Base-by-base conservation (phyloP, 2,329 filamentous ascomycete genomes). In the Xylaria sp. region DNA sequence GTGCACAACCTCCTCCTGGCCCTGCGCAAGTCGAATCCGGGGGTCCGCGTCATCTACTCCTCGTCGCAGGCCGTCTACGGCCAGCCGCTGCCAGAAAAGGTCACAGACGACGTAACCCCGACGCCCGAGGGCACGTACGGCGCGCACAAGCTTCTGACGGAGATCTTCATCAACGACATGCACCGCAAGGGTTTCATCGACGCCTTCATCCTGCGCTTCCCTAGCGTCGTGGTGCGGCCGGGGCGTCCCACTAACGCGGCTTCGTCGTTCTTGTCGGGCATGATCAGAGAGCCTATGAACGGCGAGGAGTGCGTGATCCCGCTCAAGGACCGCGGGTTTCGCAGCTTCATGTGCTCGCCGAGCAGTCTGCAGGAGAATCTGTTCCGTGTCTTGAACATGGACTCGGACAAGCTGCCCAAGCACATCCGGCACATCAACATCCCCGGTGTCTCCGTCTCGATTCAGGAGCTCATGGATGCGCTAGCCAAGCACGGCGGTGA, bases 61-160 rank as follows among this genome's bases (percentile, higher is more conserved):
- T 86, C 83, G 45, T 87, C 84, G 40, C 86, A 87, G 65, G 87
- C 87, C 31, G 86, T 89, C 7, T 89, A 85, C 70, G 87, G 87
- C 0, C 82, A 82, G 43, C 84, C 84, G 1, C 77, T 88, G 12
- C 85, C 83, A 0, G 74, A 78, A 4, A 72, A 82, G 8, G 82
- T 89, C 2, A 80, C 78, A 2, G 82, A 86, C 67, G 73, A 69
- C 50, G 78, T 83, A 21, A 78, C 78, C 37, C 84, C 87, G 3
- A 88, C 85, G 38, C 87, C 87, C 0, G 82, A 88, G 71, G 83
- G 83, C 40, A 87, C 84, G 14, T 89, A 89, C 71, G 87, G 87
- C 35, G 82, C 84, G 4, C 84, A 88, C 74, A 89, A 89, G 74
- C 78, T 88, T 63, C 82, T 88, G 73, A 84, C 83, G 60, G 87